Conservation (phyloP, 352 stramenopile species). For the Phytophthora sojae region DNA sequence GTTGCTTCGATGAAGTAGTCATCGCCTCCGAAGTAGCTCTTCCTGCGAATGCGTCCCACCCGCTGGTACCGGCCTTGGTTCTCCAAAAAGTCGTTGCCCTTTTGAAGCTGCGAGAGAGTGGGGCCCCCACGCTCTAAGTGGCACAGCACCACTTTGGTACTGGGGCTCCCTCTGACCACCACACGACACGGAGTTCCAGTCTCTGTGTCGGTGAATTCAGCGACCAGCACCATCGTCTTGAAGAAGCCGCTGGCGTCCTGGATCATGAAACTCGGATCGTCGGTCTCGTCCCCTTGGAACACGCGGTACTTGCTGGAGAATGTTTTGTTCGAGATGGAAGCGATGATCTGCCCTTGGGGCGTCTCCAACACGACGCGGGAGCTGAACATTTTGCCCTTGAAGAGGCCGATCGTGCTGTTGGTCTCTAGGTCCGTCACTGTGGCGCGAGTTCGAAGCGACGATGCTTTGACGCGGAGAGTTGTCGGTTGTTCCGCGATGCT, state of each 20-base stretch:
- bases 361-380: background rate
- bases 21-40: background rate
- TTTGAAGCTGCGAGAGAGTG: background rate
- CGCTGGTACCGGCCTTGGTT: background rate
- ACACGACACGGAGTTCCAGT: background rate
- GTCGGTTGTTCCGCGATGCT: background rate
- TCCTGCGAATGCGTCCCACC: background rate
- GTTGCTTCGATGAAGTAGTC: constrained; percentile 4
- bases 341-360: background rate
- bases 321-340: background rate
- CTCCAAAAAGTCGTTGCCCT: background rate
- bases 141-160: background rate
- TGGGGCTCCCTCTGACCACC: background rate
- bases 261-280: background rate
- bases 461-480: background rate
- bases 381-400: constrained; percentile 1
- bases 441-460: background rate
- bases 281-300: background rate
- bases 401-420: background rate
- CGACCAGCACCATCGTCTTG: background rate
- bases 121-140: background rate
- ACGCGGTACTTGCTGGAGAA: constrained; percentile 1
- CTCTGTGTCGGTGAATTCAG: background rate
- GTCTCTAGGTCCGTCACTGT: background rate
- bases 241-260: background rate